Percentiles rank a stretch among this genome's conserved stretches.
Conservation (phyloP, 1,139 yeast species). For the Debaryomyces sp. region DNA sequence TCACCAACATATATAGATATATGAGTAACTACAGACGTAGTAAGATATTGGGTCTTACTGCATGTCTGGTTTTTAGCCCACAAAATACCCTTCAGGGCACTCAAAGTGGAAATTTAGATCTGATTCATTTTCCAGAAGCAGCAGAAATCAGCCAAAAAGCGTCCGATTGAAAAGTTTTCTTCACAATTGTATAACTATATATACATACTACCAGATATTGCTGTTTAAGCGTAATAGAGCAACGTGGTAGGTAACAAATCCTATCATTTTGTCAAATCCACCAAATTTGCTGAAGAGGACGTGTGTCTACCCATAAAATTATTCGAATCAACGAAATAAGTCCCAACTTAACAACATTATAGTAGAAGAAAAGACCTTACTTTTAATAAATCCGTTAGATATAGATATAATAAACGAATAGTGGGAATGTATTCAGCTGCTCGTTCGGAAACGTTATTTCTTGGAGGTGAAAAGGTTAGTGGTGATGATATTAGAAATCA, state of each 20-base stretch:
- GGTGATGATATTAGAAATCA: constrained; percentile 97
- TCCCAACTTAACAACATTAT: background rate
- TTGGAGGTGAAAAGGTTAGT: constrained; percentile 94
- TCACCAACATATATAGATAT: background rate
- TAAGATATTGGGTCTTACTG: too few relatives aligned
- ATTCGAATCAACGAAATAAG: constrained; percentile 3
- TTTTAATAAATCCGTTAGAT: background rate
- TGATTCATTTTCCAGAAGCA: background rate
- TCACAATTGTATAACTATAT: background rate
- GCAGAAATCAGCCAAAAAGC: background rate
- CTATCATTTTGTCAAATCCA: background rate
- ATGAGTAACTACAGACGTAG: too few relatives aligned
- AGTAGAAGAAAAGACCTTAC: background rate
- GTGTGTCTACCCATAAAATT: constrained; percentile 5
- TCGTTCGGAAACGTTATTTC: constrained; percentile 87
- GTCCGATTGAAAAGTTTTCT: background rate
- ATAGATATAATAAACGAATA: constrained; percentile 5
- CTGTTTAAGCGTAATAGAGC: background rate
- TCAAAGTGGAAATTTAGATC: background rate
- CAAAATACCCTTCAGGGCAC: background rate
- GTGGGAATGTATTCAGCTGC: constrained; percentile 55
- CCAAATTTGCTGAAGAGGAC: background rate
- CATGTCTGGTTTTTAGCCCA: background rate
- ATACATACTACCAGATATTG: background rate
- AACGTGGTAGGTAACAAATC: background rate